Conservation (phyloP, 1,284 basidiomycete genomes). For the Filobasidium uniguttulatum region DNA sequence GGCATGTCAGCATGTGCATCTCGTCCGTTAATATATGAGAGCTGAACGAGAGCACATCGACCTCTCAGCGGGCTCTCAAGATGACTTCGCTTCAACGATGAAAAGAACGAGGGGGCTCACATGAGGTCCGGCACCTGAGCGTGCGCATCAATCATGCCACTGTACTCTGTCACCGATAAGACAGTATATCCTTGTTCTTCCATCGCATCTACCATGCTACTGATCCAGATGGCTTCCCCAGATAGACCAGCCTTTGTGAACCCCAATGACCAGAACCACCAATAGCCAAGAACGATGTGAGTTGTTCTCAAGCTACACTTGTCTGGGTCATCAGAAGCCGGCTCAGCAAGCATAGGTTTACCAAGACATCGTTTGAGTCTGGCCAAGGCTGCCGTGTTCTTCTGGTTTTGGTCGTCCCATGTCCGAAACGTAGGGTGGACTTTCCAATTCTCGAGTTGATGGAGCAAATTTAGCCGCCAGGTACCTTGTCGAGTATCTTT, state of each 20-base stretch:
- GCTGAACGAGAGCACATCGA: neutral
- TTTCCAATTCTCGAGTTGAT: neutral
- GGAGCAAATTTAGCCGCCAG: neutral
- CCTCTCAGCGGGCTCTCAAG: neutral
- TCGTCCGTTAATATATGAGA: neutral
- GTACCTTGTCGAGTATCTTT: too few relatives aligned
- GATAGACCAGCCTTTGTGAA: neutral
- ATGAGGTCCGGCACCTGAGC: neutral
- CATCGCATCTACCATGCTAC: neutral
- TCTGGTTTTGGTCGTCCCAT: neutral
- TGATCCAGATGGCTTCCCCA: neutral
- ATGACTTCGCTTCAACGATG: neutral
- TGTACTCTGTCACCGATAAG: neutral
- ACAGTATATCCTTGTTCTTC: slow-evolving; percentile 1
- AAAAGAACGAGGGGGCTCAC: too few relatives aligned
- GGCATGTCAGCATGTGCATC: neutral
- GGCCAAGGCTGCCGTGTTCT: neutral
- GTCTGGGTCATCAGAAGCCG: neutral
- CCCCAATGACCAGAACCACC: neutral
- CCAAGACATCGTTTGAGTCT: neutral
- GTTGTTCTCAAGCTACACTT: neutral
- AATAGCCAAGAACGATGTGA: neutral
- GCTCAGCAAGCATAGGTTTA: neutral
- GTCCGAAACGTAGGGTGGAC: neutral
- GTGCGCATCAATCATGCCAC: neutral